Evolutionary conservation across 2,329 filamentous ascomycete genomes (phyloP).

Genomic region (Davidsoniella australis): DNA sequence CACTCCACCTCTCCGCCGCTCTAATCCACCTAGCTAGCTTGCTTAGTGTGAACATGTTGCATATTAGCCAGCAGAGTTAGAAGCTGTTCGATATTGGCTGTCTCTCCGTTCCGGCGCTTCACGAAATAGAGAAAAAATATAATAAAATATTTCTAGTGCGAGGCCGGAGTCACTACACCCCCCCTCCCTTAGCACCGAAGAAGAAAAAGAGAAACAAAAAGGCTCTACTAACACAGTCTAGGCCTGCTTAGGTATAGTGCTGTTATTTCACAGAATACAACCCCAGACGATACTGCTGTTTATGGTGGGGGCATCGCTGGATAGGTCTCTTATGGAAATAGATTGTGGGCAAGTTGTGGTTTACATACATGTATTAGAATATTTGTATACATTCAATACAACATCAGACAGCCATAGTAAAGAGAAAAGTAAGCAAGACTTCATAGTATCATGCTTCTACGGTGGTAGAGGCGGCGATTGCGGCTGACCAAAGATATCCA

Average conservation of each 20-base stretch:
- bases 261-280: neutral
- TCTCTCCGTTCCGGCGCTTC: neutral
- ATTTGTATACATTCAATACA: no score
- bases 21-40: no score
- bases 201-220: neutral
- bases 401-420: no score
- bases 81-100: neutral
- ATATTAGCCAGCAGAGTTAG: neutral
- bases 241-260: neutral
- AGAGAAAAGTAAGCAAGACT: no score
- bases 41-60: neutral
- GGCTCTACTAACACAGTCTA: neutral
- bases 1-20: neutral
- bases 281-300: no score
- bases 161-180: conserved; percentile 4
- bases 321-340: no score
- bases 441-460: no score
- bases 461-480: no score
- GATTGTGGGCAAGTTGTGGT: no score
- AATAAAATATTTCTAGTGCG: neutral
- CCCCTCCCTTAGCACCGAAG: neutral
- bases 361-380: no score
- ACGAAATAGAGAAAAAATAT: neutral
- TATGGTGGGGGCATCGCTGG: no score
- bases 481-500: no score